Conservation (phyloP, 208 protist genomes). For the Leishmania turanica region DNA sequence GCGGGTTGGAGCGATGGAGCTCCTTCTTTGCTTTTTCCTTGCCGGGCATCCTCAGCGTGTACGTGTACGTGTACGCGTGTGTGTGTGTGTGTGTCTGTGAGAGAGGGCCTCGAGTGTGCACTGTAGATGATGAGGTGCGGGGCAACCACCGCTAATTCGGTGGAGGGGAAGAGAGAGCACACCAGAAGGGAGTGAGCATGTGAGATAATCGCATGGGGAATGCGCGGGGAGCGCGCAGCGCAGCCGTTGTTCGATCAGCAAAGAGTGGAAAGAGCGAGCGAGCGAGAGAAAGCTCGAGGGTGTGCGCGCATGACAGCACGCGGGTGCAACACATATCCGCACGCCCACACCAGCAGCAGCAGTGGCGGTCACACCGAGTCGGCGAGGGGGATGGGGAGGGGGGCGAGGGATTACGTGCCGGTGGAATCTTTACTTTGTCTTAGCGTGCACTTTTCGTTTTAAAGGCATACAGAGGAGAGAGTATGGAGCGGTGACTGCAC, state of each 20-base stretch:
- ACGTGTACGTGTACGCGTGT: not conserved
- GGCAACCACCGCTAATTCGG: not conserved
- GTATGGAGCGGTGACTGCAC: not conserved
- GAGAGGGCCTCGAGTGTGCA: not conserved
- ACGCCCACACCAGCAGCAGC: not conserved
- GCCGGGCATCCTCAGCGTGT: constrained; percentile 33
- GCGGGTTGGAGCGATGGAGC: constrained; percentile 63
- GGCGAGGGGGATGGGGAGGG: not conserved
- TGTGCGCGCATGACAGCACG: not conserved
- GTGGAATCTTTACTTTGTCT: not conserved
- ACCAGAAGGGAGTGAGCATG: not conserved
- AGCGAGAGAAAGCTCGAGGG: not conserved
- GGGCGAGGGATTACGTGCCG: too few species aligned
- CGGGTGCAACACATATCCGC: too few species aligned
- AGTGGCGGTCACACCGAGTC: not conserved
- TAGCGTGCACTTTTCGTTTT: not conserved
- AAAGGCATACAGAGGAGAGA: not conserved
- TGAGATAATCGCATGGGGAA: not conserved
- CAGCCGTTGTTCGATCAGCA: not conserved
- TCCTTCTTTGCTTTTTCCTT: constrained; percentile 48
- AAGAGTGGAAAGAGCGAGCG: not conserved
- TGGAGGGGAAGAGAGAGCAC: not conserved
- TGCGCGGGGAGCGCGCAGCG: not conserved
- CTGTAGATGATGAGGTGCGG: not conserved
- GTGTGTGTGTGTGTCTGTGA: not conserved